Evolutionary conservation across 1,139 yeast species (phyloP), one percentile per base, ranked within the genome.

Genomic region (Debaryomyces robertsiae): DNA sequence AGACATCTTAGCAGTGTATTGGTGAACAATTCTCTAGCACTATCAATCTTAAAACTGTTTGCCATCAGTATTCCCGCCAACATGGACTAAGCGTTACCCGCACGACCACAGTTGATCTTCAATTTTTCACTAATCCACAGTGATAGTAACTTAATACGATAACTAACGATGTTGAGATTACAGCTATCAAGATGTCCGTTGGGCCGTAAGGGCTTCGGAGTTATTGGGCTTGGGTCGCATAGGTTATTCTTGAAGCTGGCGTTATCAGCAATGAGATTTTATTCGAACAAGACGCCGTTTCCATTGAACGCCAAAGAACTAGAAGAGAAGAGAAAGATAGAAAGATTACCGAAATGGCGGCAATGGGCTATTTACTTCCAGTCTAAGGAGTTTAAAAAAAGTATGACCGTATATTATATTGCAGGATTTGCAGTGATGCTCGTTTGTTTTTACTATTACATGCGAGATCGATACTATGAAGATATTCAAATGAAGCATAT

Each of bases 381-480:
- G 40, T 63, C 68, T 16, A 59, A 61, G 31, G 61, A 68, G 50
- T 70, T 69, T 54, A 65, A 71, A 44, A 61, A 60, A 43, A 55
- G 67, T 11, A 64, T 71, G 69, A 69, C 75, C 3, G 55, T 62
- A 18, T 81, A 75, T 55, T 79, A 84, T 50, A 56, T 84, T 27
- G 79, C 77, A 22, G 75, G 80, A 1, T 84, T 85, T 54, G 67
- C 71, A 1, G 66, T 75, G 14, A 75, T 83, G 49, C 60, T 80
- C 29, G 69, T 76, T 17, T 79, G 83, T 40, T 86, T 88, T 43
- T 75, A 79, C 47, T 77, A 75, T 53, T 82, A 82, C 57, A 81
- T 85, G 80, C 69, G 82, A 50, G 87, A 84, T 52, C 61, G 84
- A 36, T 84, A 77, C 57, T 66, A 73, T 39, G 82, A 81, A 57